phyloP scores from a whole-genome alignment of 176 grass and related monocot species.

The Hordeum vulgare region DNA sequence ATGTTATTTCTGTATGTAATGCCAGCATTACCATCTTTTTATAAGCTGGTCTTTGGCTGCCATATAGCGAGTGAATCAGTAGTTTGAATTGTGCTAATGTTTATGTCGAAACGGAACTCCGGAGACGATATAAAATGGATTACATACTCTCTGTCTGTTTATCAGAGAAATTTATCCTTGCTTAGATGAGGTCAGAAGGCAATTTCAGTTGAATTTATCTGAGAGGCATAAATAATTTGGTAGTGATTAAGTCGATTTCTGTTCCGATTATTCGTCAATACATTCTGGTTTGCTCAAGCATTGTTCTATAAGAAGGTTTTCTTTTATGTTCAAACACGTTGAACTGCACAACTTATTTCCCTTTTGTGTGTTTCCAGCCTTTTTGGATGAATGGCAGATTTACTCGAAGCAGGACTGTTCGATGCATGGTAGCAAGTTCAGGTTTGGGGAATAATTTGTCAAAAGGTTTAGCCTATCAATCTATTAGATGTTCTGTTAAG shows the following conservation, averaged over 20 bases:
- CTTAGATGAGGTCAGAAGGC: not conserved
- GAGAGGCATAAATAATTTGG: not conserved
- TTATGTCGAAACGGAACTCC: not conserved
- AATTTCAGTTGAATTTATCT: not conserved
- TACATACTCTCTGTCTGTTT: not conserved
- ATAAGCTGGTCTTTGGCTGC: not conserved
- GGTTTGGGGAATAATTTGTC: conserved; percentile 28
- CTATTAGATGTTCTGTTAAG: not conserved
- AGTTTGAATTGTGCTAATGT: not conserved
- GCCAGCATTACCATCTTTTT: not conserved
- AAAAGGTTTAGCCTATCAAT: not conserved
- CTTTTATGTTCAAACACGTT: not conserved
- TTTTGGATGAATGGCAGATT: conserved; percentile 20
- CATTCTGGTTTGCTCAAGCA: not conserved
- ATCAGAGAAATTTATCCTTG: not conserved
- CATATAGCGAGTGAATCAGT: not conserved
- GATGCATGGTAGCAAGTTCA: conserved; percentile 42
- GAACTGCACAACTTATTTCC: not conserved
- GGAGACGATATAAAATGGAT: not conserved
- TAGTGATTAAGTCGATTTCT: not conserved
- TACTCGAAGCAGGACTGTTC: conserved; percentile 32
- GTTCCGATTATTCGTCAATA: not conserved
- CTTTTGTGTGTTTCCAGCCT: conserved; percentile 29
- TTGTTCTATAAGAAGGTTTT: not conserved
- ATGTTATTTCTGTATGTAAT: not conserved